These are phyloP conservation scores for Tripidium arundinaceum DNA, from an alignment of 202 grass and related monocot species.

Conservation along the genomic window DNA sequence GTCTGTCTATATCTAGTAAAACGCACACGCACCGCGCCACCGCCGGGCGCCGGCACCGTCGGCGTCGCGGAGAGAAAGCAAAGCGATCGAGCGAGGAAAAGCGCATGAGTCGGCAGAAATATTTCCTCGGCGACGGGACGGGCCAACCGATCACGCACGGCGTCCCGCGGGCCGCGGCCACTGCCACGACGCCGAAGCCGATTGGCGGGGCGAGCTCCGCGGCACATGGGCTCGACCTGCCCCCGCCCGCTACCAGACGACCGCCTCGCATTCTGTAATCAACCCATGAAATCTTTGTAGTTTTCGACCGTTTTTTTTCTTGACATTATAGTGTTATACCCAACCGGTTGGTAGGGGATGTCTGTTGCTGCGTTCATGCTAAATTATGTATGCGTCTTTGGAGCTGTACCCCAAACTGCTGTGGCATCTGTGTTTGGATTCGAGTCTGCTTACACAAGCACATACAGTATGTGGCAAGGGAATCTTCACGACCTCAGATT, in stretches of 20 bases:
- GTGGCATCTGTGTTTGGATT: not conserved
- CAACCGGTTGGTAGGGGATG: not conserved
- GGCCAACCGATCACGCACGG: not conserved
- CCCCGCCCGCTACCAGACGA: conserved; percentile 17
- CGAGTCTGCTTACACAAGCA: conserved; percentile 27
- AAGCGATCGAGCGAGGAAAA: too few relatives aligned
- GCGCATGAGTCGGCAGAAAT: not conserved
- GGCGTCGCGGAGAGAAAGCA: too few relatives aligned
- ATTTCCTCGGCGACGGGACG: not conserved
- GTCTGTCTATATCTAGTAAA: too few relatives aligned
- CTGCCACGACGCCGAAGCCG: not conserved
- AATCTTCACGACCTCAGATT: conserved; percentile 18
- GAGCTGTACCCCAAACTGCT: not conserved
- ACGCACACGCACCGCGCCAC: too few relatives aligned
- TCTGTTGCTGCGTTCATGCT: not conserved
- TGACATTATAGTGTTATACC: too few relatives aligned
- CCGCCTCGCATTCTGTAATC: not conserved
- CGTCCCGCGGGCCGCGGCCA: too few relatives aligned
- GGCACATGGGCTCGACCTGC: conserved; percentile 33
- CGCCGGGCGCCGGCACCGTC: too few relatives aligned
- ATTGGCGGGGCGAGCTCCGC: not conserved
- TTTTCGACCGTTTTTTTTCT: too few relatives aligned
- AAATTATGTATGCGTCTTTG: too few relatives aligned
- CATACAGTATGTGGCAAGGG: not conserved
- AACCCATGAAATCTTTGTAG: too few relatives aligned